Evolutionary conservation across 2,329 filamentous ascomycete genomes (phyloP).

Genomic region (Penicillium glabrum): DNA sequence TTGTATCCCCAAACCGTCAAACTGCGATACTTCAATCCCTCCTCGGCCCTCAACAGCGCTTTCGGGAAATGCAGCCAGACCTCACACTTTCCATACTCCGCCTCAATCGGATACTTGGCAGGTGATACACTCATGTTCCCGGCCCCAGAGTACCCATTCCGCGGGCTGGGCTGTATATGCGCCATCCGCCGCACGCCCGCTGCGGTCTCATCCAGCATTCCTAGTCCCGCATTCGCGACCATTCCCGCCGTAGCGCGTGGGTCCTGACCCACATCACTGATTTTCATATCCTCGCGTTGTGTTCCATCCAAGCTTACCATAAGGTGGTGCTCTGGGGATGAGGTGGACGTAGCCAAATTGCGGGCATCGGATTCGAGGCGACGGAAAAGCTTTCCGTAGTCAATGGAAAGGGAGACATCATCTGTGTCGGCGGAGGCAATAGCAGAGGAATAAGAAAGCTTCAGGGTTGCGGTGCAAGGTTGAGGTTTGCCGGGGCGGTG

Average conservation of each 20-base stretch:
- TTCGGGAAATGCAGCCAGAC: slow-evolving; percentile 45
- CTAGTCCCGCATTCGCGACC: slow-evolving; percentile 36
- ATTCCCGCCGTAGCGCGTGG: slow-evolving; percentile 36
- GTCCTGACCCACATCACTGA: slow-evolving; percentile 31
- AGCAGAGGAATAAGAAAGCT: slow-evolving; percentile 43
- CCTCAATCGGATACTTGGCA: background rate
- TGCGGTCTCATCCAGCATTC: slow-evolving; percentile 38
- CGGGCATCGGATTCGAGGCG: slow-evolving; percentile 37
- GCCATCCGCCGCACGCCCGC: slow-evolving; percentile 36
- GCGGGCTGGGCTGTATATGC: slow-evolving; percentile 28
- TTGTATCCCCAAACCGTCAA: slow-evolving; percentile 34
- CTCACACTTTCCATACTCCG: slow-evolving; percentile 36
- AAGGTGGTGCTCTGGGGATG: slow-evolving; percentile 18
- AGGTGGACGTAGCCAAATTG: slow-evolving; percentile 25
- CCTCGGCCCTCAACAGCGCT: slow-evolving; percentile 44
- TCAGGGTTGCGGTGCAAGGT: slow-evolving; percentile 45
- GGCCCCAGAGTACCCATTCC: slow-evolving; percentile 24
- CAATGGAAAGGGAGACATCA: slow-evolving; percentile 46
- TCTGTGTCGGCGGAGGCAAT: slow-evolving; percentile 44
- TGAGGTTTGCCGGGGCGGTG: slow-evolving; percentile 46
- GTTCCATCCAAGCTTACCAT: slow-evolving; percentile 30
- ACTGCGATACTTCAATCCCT: slow-evolving; percentile 41
- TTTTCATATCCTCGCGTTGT: slow-evolving; percentile 30
- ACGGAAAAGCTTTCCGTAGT: slow-evolving; percentile 50
- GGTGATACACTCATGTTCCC: slow-evolving; percentile 6